Percentiles rank a stretch among this genome's conserved stretches.
These are phyloP conservation scores for Betula pendula DNA, from an alignment of 306 rosid species.

Conservation along the genomic window DNA sequence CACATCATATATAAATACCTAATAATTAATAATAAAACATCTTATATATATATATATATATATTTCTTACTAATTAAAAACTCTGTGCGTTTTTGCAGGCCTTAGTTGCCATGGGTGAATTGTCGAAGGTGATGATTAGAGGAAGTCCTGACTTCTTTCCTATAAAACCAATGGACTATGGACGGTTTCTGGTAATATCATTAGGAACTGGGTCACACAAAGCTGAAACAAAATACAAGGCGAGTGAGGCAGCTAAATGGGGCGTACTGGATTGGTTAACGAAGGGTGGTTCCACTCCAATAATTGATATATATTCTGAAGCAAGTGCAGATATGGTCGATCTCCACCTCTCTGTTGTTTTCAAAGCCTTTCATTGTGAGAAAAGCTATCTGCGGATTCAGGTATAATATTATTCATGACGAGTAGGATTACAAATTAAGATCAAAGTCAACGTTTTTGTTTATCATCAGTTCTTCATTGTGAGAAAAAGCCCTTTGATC, in stretches of 20 bases:
- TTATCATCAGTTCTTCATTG: background rate
- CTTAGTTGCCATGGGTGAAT: slow-evolving; percentile 37
- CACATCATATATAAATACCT: background rate
- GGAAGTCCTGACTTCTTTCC: slow-evolving; percentile 40
- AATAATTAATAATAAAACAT: background rate
- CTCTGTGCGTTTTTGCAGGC: slow-evolving; percentile 6
- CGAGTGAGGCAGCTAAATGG: slow-evolving; percentile 41
- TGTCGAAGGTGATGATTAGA: slow-evolving; percentile 29
- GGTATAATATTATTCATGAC: slow-evolving; percentile 13
- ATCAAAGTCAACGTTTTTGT: background rate
- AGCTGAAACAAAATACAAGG: slow-evolving; percentile 24
- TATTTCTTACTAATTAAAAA: background rate
- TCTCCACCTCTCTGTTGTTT: slow-evolving; percentile 38
- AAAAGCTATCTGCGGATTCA: slow-evolving; percentile 42
- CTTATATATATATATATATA: background rate
- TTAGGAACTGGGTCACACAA: slow-evolving; percentile 45
- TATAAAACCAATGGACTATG: slow-evolving; percentile 30
- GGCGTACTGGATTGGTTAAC: slow-evolving; percentile 42
- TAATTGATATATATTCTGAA: slow-evolving; percentile 38
- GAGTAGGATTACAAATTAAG: background rate
- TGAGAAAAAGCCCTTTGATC: no score
- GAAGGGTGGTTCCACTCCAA: slow-evolving; percentile 32
- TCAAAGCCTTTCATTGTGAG: slow-evolving; percentile 35
- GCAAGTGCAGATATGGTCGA: slow-evolving; percentile 51
- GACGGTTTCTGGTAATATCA: slow-evolving; percentile 35